Base-by-base conservation (phyloP, 2,329 filamentous ascomycete species). In the Calycina herbarum region DNA sequence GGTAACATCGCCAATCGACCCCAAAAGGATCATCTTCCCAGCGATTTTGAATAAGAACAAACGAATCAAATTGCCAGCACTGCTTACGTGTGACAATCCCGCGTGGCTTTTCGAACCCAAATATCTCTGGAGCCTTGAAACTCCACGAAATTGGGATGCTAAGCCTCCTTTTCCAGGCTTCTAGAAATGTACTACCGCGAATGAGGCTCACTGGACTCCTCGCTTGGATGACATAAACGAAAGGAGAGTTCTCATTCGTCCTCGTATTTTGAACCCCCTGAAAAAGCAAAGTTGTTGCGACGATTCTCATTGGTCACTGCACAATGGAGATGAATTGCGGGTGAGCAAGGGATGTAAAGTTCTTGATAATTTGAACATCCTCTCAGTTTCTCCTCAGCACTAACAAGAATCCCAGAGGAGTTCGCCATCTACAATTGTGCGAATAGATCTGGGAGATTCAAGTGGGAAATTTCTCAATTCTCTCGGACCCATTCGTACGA, bases 261-360 rank as follows among this genome's bases (percentile, higher is more conserved):
- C 17, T 48, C 42, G 42, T 48, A 48, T 48, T n/a, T n/a, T 20
- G n/a, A 48, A 48, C 8, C 42, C 35, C 42, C 42, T 48, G 58
- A 63, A 45, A 64, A 67, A 6, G 64, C 64, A 5, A 70, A 35
- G 33, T 62, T 65, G 20, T 62, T 64, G 17, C 63, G 64, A 5
- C 59, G 67, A 27, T 65, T 60, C 10, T 65, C 62, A 7, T 67
- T 67, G 24, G 65, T 35, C 15, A 67, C 45, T 48, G 61, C 64
- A 35, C 63, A 68, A 38, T 57, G 54, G 40, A 57, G 5, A 60
- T 38, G 38, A 59, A 63, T 54, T 45, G 27, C 6, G 15, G 17
- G 42, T 11, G 10, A 38, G 13, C 35, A 10, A 11, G 13, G 10
- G 8, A 11, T 33, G 31, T 33, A 7, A 33, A 33, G 31, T 33